These are phyloP conservation scores for Rhodotorula sphaerocarpa DNA, from an alignment of 768 basidiomycete species.

Conservation along the genomic window DNA sequence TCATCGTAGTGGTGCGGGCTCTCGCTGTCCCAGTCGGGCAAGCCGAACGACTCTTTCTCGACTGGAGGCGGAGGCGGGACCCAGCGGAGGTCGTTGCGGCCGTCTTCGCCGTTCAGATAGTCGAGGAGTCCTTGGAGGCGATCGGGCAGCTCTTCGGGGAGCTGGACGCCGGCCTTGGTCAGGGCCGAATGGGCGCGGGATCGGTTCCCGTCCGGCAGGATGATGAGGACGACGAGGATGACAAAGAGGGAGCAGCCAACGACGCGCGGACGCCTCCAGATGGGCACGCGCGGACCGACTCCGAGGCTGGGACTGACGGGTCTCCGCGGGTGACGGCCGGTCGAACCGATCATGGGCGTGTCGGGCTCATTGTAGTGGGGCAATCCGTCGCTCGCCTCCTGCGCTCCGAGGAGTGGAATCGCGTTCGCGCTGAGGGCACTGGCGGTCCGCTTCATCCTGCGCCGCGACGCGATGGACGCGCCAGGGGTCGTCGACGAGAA, in stretches of 20 bases:
- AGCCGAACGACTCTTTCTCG: slow-evolving; percentile 19
- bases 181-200: slow-evolving; percentile 32
- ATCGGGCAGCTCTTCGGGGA: slow-evolving; percentile 35
- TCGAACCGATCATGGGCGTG: slow-evolving; percentile 11
- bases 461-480: too few species aligned
- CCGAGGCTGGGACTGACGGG: too few species aligned
- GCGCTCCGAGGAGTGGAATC: too few species aligned
- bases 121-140: slow-evolving; percentile 30
- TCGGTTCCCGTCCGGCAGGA: slow-evolving; percentile 35
- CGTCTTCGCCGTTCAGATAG: slow-evolving; percentile 30
- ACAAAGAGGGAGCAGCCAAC: slow-evolving; percentile 26
- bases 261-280: slow-evolving; percentile 23
- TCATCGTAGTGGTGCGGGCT: slow-evolving; percentile 23
- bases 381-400: slow-evolving; percentile 14
- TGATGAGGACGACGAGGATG: slow-evolving; percentile 31
- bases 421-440: too few species aligned
- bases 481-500: too few species aligned
- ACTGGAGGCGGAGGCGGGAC: slow-evolving; percentile 22
- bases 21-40: slow-evolving; percentile 19
- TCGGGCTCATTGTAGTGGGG: slow-evolving; percentile 27
- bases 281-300: background rate
- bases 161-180: slow-evolving; percentile 32
- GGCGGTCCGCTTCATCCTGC: too few species aligned
- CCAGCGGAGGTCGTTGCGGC: slow-evolving; percentile 29
- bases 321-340: slow-evolving; percentile 9